Evolutionary conservation across 2,329 filamentous ascomycete genomes (phyloP).

Genomic region (Aspergillus puulaauensis): DNA sequence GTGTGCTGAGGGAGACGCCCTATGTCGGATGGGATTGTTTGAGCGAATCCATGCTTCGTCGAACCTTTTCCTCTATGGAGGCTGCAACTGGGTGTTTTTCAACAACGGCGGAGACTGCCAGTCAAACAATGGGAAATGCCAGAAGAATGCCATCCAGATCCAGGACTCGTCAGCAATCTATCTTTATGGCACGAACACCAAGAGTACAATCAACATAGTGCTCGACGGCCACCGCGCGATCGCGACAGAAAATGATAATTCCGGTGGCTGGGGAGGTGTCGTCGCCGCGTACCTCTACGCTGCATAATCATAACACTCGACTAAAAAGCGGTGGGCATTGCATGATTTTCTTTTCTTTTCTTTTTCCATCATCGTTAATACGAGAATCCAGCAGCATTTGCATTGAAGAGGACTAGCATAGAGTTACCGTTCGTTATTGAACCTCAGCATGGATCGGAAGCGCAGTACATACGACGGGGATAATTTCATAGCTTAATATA

Average conservation of each 20-base stretch:
- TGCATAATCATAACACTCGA: slow-evolving; percentile 17
- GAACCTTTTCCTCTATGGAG: slow-evolving; percentile 39
- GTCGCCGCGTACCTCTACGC: slow-evolving; percentile 31
- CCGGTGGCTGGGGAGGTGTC: slow-evolving; percentile 36
- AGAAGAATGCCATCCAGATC: slow-evolving; percentile 36
- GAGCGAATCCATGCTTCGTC: slow-evolving; percentile 29
- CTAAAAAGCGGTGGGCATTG: neutral
- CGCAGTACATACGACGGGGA: neutral
- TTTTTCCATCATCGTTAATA: neutral
- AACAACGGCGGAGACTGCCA: slow-evolving; percentile 32
- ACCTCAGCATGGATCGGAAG: neutral
- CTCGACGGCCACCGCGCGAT: slow-evolving; percentile 23
- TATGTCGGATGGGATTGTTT: slow-evolving; percentile 39
- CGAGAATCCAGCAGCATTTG: neutral
- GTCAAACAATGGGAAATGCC: slow-evolving; percentile 36
- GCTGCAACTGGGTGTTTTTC: slow-evolving; percentile 43
- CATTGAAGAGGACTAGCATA: neutral
- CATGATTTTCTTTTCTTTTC: neutral
- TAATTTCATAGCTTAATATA: neutral
- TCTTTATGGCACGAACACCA: slow-evolving; percentile 31
- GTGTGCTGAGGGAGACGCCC: slow-evolving; percentile 27
- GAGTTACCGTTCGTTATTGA: neutral
- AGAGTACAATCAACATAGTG: slow-evolving; percentile 31
- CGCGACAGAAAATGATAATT: slow-evolving; percentile 28
- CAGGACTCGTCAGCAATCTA: slow-evolving; percentile 25